Conservation (phyloP, 75 land plant species). For the Sequoia sempervirens region DNA sequence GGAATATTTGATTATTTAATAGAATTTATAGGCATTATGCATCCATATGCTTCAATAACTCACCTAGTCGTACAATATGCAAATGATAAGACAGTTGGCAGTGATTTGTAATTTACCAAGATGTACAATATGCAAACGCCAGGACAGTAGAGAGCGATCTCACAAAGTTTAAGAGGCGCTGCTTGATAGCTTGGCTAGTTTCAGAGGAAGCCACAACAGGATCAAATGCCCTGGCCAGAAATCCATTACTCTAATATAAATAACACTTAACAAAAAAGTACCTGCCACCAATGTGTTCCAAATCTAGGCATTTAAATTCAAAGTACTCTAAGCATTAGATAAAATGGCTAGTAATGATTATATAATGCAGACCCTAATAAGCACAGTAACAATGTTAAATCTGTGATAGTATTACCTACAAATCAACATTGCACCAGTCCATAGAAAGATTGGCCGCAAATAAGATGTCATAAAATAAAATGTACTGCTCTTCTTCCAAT, state of each 20-base stretch:
- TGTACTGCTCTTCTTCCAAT: slow-evolving; percentile 74
- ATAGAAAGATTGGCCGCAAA: slow-evolving; percentile 71
- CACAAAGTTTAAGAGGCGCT: slow-evolving; percentile 71
- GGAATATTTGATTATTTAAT: background rate
- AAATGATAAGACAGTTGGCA: background rate
- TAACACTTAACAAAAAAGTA: background rate
- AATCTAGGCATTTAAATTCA: background rate
- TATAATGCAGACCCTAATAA: background rate
- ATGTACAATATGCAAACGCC: slow-evolving; percentile 74
- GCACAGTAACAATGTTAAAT: background rate
- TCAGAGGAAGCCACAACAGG: slow-evolving; percentile 62
- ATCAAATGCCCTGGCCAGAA: slow-evolving; percentile 63
- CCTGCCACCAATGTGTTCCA: background rate
- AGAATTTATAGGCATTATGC: background rate
- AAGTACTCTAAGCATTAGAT: background rate
- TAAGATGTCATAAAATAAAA: slow-evolving; percentile 49
- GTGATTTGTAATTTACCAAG: slow-evolving; percentile 55
- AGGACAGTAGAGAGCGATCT: slow-evolving; percentile 77
- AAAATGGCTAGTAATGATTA: background rate
- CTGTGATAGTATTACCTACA: slow-evolving; percentile 59
- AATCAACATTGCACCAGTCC: slow-evolving; percentile 66
- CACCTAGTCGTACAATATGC: slow-evolving; percentile 1
- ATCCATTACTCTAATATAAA: background rate
- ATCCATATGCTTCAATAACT: background rate
- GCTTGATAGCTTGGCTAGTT: slow-evolving; percentile 79